These are phyloP conservation scores for Cladosporium sp. DNA, from an alignment of 2,329 filamentous ascomycete species.

Conservation along the genomic window DNA sequence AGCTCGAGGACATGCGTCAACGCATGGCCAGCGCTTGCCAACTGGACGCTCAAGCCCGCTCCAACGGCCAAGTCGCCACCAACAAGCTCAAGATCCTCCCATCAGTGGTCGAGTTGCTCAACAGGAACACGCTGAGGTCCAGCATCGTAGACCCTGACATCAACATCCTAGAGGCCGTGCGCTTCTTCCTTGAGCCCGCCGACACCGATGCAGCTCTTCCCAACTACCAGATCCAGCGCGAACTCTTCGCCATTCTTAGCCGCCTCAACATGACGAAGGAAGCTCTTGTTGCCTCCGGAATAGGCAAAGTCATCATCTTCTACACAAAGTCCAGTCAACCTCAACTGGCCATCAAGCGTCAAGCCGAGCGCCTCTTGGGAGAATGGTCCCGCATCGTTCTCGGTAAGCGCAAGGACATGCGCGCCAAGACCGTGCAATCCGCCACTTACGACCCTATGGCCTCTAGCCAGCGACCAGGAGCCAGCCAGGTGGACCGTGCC, in stretches of 20 bases:
- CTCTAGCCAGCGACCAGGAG: slow-evolving; percentile 24
- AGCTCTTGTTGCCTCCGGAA: slow-evolving; percentile 81
- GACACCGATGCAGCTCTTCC: slow-evolving; percentile 85
- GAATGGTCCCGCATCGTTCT: slow-evolving; percentile 96
- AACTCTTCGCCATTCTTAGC: slow-evolving; percentile 79
- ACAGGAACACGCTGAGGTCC: slow-evolving; percentile 81
- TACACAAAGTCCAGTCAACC: slow-evolving; percentile 94
- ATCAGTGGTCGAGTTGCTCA: slow-evolving; percentile 83
- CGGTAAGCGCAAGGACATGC: slow-evolving; percentile 82
- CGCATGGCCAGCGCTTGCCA: slow-evolving; percentile 90
- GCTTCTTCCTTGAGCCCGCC: slow-evolving; percentile 94
- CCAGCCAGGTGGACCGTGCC: slow-evolving; percentile 38
- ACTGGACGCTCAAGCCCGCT: slow-evolving; percentile 79
- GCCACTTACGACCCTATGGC: slow-evolving; percentile 60
- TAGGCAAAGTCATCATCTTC: slow-evolving; percentile 94
- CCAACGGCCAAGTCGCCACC: slow-evolving; percentile 75
- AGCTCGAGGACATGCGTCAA: slow-evolving; percentile 82
- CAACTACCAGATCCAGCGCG: slow-evolving; percentile 95
- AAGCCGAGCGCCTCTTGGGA: slow-evolving; percentile 86
- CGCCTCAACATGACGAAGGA: slow-evolving; percentile 90
- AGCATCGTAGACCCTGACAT: slow-evolving; percentile 90
- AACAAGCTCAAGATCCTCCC: slow-evolving; percentile 94
- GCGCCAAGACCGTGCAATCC: slow-evolving; percentile 71
- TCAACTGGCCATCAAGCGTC: slow-evolving; percentile 84
- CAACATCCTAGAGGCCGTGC: slow-evolving; percentile 90